phyloP scores from a whole-genome alignment of 495 filamentous ascomycete species.

The Lasiosphaeria hispida region DNA sequence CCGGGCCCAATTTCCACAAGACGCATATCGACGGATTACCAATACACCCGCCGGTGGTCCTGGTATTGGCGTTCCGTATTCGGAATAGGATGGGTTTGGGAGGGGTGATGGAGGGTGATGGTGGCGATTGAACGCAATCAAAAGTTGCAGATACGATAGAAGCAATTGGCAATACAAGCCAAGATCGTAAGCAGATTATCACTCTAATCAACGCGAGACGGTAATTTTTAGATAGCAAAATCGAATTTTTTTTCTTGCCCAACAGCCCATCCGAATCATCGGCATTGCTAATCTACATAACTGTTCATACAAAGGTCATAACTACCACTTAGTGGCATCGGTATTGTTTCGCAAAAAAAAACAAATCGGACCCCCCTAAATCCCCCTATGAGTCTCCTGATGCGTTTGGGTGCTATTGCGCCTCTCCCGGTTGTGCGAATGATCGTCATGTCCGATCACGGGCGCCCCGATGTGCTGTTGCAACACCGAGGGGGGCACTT shows the following conservation, averaged over 20 bases:
- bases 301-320: neutral
- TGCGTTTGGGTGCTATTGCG: slow-evolving; percentile 36
- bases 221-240: neutral
- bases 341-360: neutral
- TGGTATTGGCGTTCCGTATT: no score
- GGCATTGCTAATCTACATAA: neutral
- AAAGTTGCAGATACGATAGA: no score
- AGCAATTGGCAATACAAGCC: neutral
- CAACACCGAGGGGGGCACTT: slow-evolving; percentile 48
- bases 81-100: no score
- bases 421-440: slow-evolving; percentile 32
- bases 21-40: no score
- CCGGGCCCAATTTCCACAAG: no score
- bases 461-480: slow-evolving; percentile 38
- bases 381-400: slow-evolving; percentile 41
- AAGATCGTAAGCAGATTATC: neutral
- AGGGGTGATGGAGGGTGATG: no score
- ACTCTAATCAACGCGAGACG: neutral
- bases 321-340: neutral
- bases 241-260: no score
- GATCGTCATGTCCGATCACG: slow-evolving; percentile 36
- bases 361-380: slow-evolving; percentile 24
- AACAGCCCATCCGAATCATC: neutral
- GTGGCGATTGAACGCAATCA: no score
- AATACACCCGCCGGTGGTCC: no score